These are phyloP conservation scores for Triangularia setosa DNA, from an alignment of 2,329 filamentous ascomycete genomes.

Conservation along the genomic window DNA sequence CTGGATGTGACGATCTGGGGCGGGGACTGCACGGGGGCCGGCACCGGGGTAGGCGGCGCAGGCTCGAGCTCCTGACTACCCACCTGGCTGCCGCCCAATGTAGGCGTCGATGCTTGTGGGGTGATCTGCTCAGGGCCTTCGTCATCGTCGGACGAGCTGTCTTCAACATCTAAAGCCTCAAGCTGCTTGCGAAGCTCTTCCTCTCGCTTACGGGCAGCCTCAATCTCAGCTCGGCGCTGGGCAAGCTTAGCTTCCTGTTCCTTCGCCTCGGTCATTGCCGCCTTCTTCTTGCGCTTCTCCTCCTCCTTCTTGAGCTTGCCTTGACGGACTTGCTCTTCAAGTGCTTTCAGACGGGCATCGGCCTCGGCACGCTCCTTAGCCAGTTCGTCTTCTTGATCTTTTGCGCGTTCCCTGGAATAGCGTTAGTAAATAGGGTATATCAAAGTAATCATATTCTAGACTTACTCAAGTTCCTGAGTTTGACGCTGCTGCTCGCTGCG, in stretches of 20 bases:
- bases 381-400: conserved; percentile 74
- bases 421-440: conserved; percentile 25
- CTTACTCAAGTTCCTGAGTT: conserved; percentile 78
- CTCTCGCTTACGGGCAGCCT: conserved; percentile 85
- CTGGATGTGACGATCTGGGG: conserved; percentile 49
- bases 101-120: conserved; percentile 57
- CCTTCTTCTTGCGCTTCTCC: conserved; percentile 89
- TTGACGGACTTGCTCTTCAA: conserved; percentile 90
- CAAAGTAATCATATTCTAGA: conserved; percentile 30
- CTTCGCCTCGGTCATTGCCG: conserved; percentile 77
- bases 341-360: conserved; percentile 75
- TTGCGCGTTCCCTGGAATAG: conserved; percentile 62
- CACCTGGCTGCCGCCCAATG: conserved; percentile 47
- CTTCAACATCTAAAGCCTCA: conserved; percentile 68
- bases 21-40: conserved; percentile 42
- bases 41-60: conserved; percentile 45
- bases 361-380: conserved; percentile 75
- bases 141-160: conserved; percentile 75
- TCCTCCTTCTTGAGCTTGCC: conserved; percentile 96
- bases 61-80: conserved; percentile 54
- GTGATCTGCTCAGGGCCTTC: conserved; percentile 70
- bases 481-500: conserved; percentile 72
- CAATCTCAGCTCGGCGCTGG: conserved; percentile 83
- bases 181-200: conserved; percentile 84
- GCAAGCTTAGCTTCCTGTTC: conserved; percentile 84